Base-by-base conservation (phyloP, 2,329 filamentous ascomycete genomes). In the Trichoderma sp. region DNA sequence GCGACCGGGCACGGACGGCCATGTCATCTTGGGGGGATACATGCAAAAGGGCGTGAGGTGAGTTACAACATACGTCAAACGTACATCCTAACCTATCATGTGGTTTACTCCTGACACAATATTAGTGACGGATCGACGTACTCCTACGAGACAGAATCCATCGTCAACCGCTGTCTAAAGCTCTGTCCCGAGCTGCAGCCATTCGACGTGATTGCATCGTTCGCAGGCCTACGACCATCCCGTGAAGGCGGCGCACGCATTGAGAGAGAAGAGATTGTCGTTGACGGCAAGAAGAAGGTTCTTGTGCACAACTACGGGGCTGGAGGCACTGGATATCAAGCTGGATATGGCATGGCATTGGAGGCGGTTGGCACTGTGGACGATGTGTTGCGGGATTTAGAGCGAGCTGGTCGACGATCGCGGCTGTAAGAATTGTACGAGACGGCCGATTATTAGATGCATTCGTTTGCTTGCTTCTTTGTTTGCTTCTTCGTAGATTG, bases 271-370 rank as follows among this genome's bases (percentile, higher is more conserved):
- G 59, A 70, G 9, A 19, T 77, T 7, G 22, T 64, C 0, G 70
- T 79, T 3, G 67, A 66, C 2, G 76, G 73, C 6, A 34, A 72
- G 45, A 69, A 70, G 17, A 70, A 73, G 1, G 65, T 69, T 0
- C 54, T 80, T 12, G 76, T 82, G 4, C 80, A 82, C 70, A 81
- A 82, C 63, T 82, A 84, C 69, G 81, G 81, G 5, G 81, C 81
- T 5, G 80, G 81, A 1, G 81, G 81, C 10, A 81, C 81, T 2
- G 81, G 81, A 0, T 83, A 80, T 68, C 81, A 83, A 60, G 80
- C 81, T 4, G 79, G 79, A 5, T 80, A 77, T 45, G 79, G 78
- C 6, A 80, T 80, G 79, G 78, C 79, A 0, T 17, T 76, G 22
- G 79, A 80, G 39, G 75, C 79, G 0, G 77, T 79, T 10, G 57